phyloP scores from a whole-genome alignment of 306 rosid species.

The Prunus kanzakura region DNA sequence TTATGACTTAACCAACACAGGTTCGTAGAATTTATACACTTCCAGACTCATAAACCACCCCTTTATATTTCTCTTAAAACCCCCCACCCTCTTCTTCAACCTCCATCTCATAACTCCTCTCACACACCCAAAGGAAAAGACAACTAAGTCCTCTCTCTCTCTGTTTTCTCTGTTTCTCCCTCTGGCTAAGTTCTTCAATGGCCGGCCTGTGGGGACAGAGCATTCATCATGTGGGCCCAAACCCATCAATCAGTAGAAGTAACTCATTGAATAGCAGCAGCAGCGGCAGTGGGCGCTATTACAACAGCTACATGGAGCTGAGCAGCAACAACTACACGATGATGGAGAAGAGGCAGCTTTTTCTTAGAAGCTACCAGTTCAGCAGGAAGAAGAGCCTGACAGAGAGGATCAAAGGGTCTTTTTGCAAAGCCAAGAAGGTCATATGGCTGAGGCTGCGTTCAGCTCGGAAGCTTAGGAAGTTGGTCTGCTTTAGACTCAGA shows the following conservation, averaged over 20 bases:
- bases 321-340: conserved; percentile 27
- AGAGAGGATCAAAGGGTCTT: conserved; percentile 55
- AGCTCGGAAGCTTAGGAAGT: conserved; percentile 32
- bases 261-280: conserved; percentile 43
- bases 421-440: conserved; percentile 50
- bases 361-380: conserved; percentile 83
- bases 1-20: conserved; percentile 17
- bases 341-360: conserved; percentile 80
- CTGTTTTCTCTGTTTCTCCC: conserved; percentile 2
- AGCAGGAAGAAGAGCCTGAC: conserved; percentile 47
- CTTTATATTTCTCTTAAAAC: conserved; percentile 2
- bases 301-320: conserved; percentile 28
- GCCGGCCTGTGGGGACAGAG: conserved; percentile 26
- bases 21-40: conserved; percentile 18
- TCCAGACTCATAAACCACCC: not conserved
- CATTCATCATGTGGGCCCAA: conserved; percentile 16
- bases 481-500: conserved; percentile 44
- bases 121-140: not conserved
- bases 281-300: not conserved
- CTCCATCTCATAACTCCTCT: not conserved
- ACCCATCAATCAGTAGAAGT: conserved; percentile 38
- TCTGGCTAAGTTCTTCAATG: conserved; percentile 9
- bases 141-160: not conserved
- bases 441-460: conserved; percentile 46
- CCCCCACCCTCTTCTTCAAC: not conserved